Base-by-base conservation (phyloP, 2,329 filamentous ascomycete species). In the Stagonosporopsis cucurbitacearum region DNA sequence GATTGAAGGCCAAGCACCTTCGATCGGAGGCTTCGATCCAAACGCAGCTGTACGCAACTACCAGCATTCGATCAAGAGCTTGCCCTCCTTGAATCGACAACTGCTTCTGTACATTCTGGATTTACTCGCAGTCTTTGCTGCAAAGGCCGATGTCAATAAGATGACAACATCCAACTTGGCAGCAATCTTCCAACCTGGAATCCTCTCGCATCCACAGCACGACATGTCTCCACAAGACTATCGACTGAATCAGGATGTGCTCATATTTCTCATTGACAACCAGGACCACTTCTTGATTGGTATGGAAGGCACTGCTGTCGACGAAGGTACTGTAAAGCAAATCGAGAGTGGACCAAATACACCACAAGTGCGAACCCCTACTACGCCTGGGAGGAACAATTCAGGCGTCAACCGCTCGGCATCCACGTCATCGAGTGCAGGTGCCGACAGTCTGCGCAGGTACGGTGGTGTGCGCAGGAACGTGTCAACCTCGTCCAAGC, bases 271-370 rank as follows among this genome's bases (percentile, higher is more conserved):
- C 65, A 99, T 99, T 64, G 93, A 98, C 72, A 96, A 99, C 69
- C 95, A 99, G 75, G 95, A 99, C 70, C 91, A 96, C 76, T 99
- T 99, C 81, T 81, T 99, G 63, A 96, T 99, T 62, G 95, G 95
- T 51, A 99, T 99, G 95, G 91, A 92, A 72, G 95, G 95, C 40
- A 97, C 93, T n/a, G 93, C 87, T n/a, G 91, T 93, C n/a, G 93
- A 97, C 71, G 91, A 96, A 71, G 88, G 86, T 58, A 87, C 86
- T 7, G 81, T 86, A 45, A 84, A 85, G 67, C 85, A 87, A 58
- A 81, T 88, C 33, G 88, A 93, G 69, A 91, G 90, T 53, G 89
- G 89, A 3, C 84, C 85, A 4, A 79, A 81, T 26, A 63, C 80
- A 74, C 84, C 61, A 78, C 83, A 54, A 79, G 78, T 73, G 65